A percentile compares a stretch with the other conserved stretches of the same genome.
Conservation (phyloP, 768 basidiomycete genomes). For the Boletus edulis region DNA sequence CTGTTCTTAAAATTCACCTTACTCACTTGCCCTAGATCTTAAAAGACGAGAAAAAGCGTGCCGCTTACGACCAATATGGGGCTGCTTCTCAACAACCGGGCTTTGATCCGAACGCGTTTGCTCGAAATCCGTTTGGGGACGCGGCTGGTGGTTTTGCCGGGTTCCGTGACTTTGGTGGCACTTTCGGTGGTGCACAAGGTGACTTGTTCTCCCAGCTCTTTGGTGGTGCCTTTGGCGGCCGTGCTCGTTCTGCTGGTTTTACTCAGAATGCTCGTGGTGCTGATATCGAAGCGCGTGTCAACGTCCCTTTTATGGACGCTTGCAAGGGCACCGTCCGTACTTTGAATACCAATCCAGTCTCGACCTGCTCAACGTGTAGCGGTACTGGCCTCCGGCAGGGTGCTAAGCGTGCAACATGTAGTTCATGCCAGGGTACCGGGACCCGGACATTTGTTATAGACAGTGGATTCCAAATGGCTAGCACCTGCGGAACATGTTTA, state of each 20-base stretch:
- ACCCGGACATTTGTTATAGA: slow-evolving; percentile 87
- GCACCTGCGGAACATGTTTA: slow-evolving; percentile 78
- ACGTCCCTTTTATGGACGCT: slow-evolving; percentile 89
- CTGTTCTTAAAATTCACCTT: slow-evolving; percentile 12
- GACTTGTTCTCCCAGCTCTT: slow-evolving; percentile 90
- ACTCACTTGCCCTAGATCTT: slow-evolving; percentile 56
- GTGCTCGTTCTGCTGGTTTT: slow-evolving; percentile 40
- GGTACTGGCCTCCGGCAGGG: slow-evolving; percentile 87
- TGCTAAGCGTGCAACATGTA: slow-evolving; percentile 76
- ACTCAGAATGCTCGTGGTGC: slow-evolving; percentile 56
- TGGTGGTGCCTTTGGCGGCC: slow-evolving; percentile 57
- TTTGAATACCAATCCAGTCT: slow-evolving; percentile 75
- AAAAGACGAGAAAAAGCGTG: slow-evolving; percentile 92
- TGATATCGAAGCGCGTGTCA: slow-evolving; percentile 77
- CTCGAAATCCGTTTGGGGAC: slow-evolving; percentile 49
- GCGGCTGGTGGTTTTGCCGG: slow-evolving; percentile 61
- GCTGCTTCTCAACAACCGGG: slow-evolving; percentile 89
- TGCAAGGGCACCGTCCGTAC: slow-evolving; percentile 82
- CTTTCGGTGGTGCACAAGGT: slow-evolving; percentile 52
- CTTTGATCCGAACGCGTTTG: slow-evolving; percentile 88
- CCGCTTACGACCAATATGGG: slow-evolving; percentile 89
- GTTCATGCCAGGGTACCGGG: slow-evolving; percentile 82
- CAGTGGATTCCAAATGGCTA: slow-evolving; percentile 96
- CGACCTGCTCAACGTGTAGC: slow-evolving; percentile 79
- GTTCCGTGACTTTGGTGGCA: slow-evolving; percentile 66